Percentiles rank a stretch among this genome's conserved stretches.
Evolutionary conservation across 2,329 filamentous ascomycete genomes (phyloP).

Genomic region (Coniochaeta ligniaria): DNA sequence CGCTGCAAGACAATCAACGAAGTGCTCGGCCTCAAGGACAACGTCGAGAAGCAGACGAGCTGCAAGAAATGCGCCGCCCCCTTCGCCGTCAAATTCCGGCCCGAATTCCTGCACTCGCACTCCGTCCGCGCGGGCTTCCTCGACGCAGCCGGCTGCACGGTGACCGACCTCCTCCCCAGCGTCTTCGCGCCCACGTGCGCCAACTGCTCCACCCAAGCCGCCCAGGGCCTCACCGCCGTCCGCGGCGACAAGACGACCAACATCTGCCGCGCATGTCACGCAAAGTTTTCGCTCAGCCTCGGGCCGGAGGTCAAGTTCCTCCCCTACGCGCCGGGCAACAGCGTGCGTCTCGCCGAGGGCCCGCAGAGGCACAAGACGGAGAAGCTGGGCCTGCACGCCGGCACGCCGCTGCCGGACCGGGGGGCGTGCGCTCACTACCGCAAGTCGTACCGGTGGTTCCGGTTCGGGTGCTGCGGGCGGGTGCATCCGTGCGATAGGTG

Average conservation of each 20-base stretch:
- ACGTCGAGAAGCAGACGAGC: constrained; percentile 36
- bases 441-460: constrained; percentile 56
- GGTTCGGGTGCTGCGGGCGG: constrained; percentile 54
- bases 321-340: constrained; percentile 52
- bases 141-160: constrained; percentile 66
- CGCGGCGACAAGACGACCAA: constrained; percentile 67
- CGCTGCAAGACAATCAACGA: constrained; percentile 71
- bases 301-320: constrained; percentile 68
- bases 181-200: constrained; percentile 74
- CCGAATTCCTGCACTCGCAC: constrained; percentile 65
- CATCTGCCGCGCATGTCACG: constrained; percentile 72
- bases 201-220: constrained; percentile 59
- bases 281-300: constrained; percentile 72
- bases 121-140: constrained; percentile 73
- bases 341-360: constrained; percentile 19
- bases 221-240: constrained; percentile 63
- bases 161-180: constrained; percentile 71
- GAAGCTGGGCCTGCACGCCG: constrained; percentile 48
- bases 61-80: constrained; percentile 53
- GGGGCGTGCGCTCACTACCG: constrained; percentile 53
- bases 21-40: constrained; percentile 54
- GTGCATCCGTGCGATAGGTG: constrained; percentile 63
- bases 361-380: constrained; percentile 41
- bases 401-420: constrained; percentile 44
- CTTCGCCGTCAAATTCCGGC: constrained; percentile 50